Evolutionary conservation across 768 basidiomycete species (phyloP).

Genomic region (Tulasnella sp.): DNA sequence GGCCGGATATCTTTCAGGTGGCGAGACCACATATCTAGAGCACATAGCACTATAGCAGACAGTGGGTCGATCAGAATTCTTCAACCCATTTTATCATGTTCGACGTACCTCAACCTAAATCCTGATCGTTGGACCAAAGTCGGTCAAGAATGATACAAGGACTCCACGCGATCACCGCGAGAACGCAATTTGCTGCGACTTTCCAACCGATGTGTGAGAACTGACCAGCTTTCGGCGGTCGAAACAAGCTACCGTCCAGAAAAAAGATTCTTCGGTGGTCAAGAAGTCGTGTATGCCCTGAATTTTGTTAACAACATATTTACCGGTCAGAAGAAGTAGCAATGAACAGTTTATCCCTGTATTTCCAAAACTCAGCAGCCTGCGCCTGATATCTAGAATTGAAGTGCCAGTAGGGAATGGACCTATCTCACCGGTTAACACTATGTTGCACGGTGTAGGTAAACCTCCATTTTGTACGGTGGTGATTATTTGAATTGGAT

Average conservation of each 20-base stretch:
- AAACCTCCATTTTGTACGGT: too few species aligned
- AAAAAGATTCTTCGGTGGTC: neutral
- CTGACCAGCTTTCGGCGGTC: neutral
- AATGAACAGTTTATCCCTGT: constrained; percentile 32
- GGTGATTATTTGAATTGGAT: too few species aligned
- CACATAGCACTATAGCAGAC: neutral
- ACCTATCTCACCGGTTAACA: too few species aligned
- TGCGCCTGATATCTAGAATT: too few species aligned
- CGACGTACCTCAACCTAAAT: constrained; percentile 79
- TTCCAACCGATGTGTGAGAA: neutral
- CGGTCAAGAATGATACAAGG: constrained; percentile 59
- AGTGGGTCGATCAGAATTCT: constrained; percentile 55
- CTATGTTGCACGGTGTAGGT: too few species aligned
- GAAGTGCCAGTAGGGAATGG: too few species aligned
- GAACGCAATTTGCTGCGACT: too few species aligned
- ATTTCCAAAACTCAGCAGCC: too few species aligned
- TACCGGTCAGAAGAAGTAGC: constrained; percentile 83
- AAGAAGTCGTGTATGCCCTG: constrained; percentile 52
- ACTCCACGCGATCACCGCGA: constrained; percentile 88
- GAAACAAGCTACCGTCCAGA: neutral
- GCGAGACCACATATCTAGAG: neutral
- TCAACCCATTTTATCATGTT: constrained; percentile 25
- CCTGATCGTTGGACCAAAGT: constrained; percentile 49
- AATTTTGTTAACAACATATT: constrained; percentile 79
- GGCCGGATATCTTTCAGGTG: too few species aligned